phyloP scores from a whole-genome alignment of 2,329 filamentous ascomycete genomes.

The Berkeleyomyces rouxiae region DNA sequence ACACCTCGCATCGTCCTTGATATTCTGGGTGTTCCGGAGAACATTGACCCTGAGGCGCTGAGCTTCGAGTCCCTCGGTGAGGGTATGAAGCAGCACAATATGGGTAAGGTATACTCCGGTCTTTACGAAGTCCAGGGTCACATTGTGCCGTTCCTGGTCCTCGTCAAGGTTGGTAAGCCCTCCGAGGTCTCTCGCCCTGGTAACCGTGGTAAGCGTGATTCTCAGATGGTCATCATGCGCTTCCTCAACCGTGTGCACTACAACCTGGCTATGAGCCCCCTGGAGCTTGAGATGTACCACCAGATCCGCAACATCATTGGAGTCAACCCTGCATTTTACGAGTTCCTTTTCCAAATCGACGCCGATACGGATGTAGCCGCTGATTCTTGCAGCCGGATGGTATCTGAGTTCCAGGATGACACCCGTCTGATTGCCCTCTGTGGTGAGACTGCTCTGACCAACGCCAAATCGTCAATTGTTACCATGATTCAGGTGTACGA shows the following conservation, averaged over 20 bases:
- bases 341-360: slow-evolving; percentile 91
- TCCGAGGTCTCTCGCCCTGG: slow-evolving; percentile 88
- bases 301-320: slow-evolving; percentile 98
- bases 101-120: slow-evolving; percentile 97
- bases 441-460: slow-evolving; percentile 84
- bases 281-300: slow-evolving; percentile 96
- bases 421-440: slow-evolving; percentile 87
- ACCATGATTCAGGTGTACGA: slow-evolving; percentile 99
- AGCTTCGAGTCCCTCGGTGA: slow-evolving; percentile 95
- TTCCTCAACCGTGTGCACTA: slow-evolving; percentile 99
- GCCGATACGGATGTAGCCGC: slow-evolving; percentile 87
- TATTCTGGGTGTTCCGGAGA: slow-evolving; percentile 87
- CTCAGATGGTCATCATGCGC: slow-evolving; percentile 95
- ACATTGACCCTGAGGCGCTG: slow-evolving; percentile 83
- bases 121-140: slow-evolving; percentile 96
- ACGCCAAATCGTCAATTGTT: slow-evolving; percentile 80
- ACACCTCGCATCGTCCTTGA: slow-evolving; percentile 93
- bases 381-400: slow-evolving; percentile 82
- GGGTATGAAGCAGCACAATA: slow-evolving; percentile 95
- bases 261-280: slow-evolving; percentile 85
- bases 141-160: slow-evolving; percentile 90
- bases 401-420: slow-evolving; percentile 78
- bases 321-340: slow-evolving; percentile 96
- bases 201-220: slow-evolving; percentile 98
- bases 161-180: slow-evolving; percentile 96